These are phyloP conservation scores for Herpetomonas samuelpessoai DNA, from an alignment of 208 protist genomes.

Conservation along the genomic window DNA sequence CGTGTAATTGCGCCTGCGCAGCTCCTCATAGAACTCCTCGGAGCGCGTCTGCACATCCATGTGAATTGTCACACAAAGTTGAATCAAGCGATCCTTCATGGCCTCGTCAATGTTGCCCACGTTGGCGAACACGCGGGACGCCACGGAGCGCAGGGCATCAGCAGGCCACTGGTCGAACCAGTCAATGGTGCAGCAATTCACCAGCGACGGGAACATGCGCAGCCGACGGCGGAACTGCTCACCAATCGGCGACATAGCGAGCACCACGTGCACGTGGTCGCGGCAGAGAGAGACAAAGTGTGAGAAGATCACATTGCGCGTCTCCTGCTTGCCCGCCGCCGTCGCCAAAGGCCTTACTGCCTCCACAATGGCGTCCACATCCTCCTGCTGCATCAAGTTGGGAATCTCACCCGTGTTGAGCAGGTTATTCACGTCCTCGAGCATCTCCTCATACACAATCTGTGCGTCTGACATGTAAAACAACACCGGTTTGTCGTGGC, in stretches of 20 bases:
- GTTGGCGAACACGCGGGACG: constrained; percentile 65
- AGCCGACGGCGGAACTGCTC: constrained; percentile 93
- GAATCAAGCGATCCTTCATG: constrained; percentile 61
- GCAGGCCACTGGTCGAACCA: constrained; percentile 97
- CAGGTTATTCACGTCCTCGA: constrained; percentile 98
- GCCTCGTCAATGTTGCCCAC: constrained; percentile 47
- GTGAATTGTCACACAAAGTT: constrained; percentile 94
- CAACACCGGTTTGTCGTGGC: constrained; percentile 82
- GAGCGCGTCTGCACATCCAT: constrained; percentile 75
- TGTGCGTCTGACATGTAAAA: constrained; percentile 96
- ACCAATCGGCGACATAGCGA: constrained; percentile 96
- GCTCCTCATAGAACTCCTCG: constrained; percentile 93
- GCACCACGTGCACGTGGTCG: constrained; percentile 95
- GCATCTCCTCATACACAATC: constrained; percentile 94
- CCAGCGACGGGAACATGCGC: constrained; percentile 97
- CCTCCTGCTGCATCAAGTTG: constrained; percentile 95
- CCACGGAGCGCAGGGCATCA: constrained; percentile 92
- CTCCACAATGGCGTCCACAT: constrained; percentile 94
- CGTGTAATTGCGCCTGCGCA: constrained; percentile 94
- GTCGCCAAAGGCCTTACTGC: constrained; percentile 76
- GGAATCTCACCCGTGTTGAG: constrained; percentile 97
- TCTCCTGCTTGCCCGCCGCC: constrained; percentile 92
- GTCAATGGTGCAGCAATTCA: constrained; percentile 98
- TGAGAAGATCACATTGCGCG: constrained; percentile 89
- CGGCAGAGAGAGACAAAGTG: constrained; percentile 94